phyloP scores from a whole-genome alignment of 208 protist species.

The Strigomonas culicis region DNA sequence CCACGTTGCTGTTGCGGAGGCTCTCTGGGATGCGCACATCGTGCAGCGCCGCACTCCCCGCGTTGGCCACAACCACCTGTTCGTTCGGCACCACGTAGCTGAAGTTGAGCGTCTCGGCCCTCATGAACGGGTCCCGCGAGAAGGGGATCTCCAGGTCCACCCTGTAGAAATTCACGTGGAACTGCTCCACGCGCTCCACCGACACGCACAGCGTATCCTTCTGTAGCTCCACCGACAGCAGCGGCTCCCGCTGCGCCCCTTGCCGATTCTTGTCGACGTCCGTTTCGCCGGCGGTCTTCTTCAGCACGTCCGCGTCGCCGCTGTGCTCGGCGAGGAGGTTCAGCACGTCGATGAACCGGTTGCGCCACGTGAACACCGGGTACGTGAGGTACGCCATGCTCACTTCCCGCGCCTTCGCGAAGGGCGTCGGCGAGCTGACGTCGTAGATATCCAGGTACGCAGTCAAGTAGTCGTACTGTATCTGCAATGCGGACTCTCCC shows the following conservation, averaged over 20 bases:
- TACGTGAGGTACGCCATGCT: constrained; percentile 16
- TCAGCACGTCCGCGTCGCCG: constrained; percentile 5
- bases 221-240: constrained; percentile 12
- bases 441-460: constrained; percentile 17
- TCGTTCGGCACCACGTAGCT: constrained; percentile 17
- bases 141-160: constrained; percentile 20
- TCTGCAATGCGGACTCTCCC: not conserved
- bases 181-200: not conserved
- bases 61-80: constrained; percentile 1
- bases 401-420: constrained; percentile 6
- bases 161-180: constrained; percentile 7
- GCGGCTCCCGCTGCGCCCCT: constrained; percentile 7
- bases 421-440: not conserved
- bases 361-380: constrained; percentile 21
- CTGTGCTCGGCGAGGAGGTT: constrained; percentile 15
- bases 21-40: not conserved
- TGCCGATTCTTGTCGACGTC: constrained; percentile 3
- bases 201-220: not conserved
- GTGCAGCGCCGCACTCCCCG: not conserved
- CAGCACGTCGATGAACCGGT: constrained; percentile 19
- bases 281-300: not conserved
- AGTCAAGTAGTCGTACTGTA: constrained; percentile 21
- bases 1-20: constrained; percentile 12
- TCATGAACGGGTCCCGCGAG: constrained; percentile 15
- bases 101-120: constrained; percentile 10